A percentile compares a stretch with the other conserved stretches of the same genome.
Evolutionary conservation across 2,329 filamentous ascomycete genomes (phyloP).

Genomic region (Fusarium sp.): DNA sequence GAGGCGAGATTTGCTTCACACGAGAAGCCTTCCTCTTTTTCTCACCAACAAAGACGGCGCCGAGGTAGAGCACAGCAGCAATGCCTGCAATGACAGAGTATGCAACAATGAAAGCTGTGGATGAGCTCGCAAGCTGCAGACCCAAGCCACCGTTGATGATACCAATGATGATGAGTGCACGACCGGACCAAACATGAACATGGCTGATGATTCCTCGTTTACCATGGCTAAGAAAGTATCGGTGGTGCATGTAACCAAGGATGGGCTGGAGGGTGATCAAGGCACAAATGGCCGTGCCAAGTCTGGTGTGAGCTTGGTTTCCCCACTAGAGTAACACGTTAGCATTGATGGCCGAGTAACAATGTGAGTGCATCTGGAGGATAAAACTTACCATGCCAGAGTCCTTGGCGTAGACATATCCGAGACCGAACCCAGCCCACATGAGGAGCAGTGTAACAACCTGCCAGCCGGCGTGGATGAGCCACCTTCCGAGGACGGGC

Average conservation of each 20-base stretch:
- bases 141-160: slow-evolving; percentile 75
- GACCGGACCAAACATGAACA: slow-evolving; percentile 73
- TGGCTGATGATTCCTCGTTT: slow-evolving; percentile 65
- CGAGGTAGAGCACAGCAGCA: slow-evolving; percentile 60
- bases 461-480: slow-evolving; percentile 70
- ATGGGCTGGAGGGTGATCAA: slow-evolving; percentile 70
- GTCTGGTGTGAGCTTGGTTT: slow-evolving; percentile 63
- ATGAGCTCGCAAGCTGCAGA: slow-evolving; percentile 61
- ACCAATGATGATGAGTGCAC: slow-evolving; percentile 68
- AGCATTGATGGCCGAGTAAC: slow-evolving; percentile 8
- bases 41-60: slow-evolving; percentile 39
- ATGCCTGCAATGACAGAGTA: slow-evolving; percentile 69
- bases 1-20: slow-evolving; percentile 42
- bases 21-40: slow-evolving; percentile 28
- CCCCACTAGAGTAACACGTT: slow-evolving; percentile 60
- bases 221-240: slow-evolving; percentile 62
- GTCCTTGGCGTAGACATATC: slow-evolving; percentile 62
- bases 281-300: slow-evolving; percentile 67
- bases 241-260: slow-evolving; percentile 70
- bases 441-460: slow-evolving; percentile 65
- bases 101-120: slow-evolving; percentile 60
- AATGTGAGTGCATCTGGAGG: slow-evolving; percentile 13
- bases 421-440: slow-evolving; percentile 71
- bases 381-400: slow-evolving; percentile 56
- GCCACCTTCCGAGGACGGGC: slow-evolving; percentile 69